Evolutionary conservation across 164 flowering plant genomes (phyloP), one percentile per base, ranked within the genome.

Genomic region (Nymphaea thermarum): DNA sequence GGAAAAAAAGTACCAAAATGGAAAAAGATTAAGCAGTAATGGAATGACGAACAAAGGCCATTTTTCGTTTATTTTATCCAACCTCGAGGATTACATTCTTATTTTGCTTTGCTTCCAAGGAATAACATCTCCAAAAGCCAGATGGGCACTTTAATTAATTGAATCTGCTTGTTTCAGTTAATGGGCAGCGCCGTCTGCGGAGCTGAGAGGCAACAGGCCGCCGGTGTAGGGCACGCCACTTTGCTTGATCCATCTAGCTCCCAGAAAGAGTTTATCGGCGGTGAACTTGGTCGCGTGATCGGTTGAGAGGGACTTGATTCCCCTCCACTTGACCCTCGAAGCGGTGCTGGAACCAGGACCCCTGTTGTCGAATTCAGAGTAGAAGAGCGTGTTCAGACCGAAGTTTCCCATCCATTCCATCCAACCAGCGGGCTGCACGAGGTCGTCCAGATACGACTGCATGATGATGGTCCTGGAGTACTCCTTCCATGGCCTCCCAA

Each of bases 341-440:
- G 62, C n/a, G 66, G 51, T 69, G 41, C 4, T 4, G 0, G 90
- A 63, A 3, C 85, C 90, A 3, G 90, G 86, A 0, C 92, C 95
- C 0, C 61, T 15, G 72, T 89, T 85, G 43, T 77, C 67, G 70
- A 47, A 72, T 60, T 87, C 95, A 0, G 80, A 10, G 71, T 83
- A 87, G 73, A 68, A 84, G 43, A 77, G 74, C 1, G 90, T 87
- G 0, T 75, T 36, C 12, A 84, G 69, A 0, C 72, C 90, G 47
- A 74, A 84, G 4, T 63, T 44, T 0, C 78, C 90, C 63, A 47
- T 6, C 95, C 95, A 88, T 0, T 82, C 81, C 47, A 77, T 2
- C 88, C 87, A 88, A 0, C 95, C 95, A 0, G 76, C 70, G 0
- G 87, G 84, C 14, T 76, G 68, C 44, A 88, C 82, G 64, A 81